Conservation (phyloP, 441 rosid species). For the Populus trichocarpa region DNA sequence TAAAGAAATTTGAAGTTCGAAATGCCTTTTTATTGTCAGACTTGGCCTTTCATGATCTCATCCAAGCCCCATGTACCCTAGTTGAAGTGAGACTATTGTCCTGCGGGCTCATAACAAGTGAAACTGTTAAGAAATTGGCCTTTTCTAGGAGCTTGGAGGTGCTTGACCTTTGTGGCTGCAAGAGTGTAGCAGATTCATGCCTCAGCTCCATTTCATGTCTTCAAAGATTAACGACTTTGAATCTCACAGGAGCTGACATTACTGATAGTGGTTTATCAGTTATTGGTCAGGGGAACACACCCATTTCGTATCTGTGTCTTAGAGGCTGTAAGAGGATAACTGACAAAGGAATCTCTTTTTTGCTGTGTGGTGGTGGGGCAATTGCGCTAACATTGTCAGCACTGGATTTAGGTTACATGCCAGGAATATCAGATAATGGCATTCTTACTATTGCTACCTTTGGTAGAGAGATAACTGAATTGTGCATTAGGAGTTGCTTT, state of each 20-base stretch:
- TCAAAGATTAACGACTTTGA: conserved; percentile 37
- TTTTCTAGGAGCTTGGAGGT: conserved; percentile 46
- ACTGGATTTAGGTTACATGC: conserved; percentile 62
- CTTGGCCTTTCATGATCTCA: conserved; percentile 61
- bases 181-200: conserved; percentile 58
- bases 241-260: conserved; percentile 59
- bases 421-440: conserved; percentile 52
- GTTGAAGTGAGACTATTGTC: conserved; percentile 51
- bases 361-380: conserved; percentile 42
- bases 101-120: conserved; percentile 40
- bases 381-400: conserved; percentile 39
- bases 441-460: conserved; percentile 30
- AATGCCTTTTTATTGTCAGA: conserved; percentile 49
- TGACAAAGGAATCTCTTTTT: conserved; percentile 50
- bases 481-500: conserved; percentile 53
- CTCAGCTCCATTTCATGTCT: conserved; percentile 42
- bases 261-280: conserved; percentile 51
- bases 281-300: conserved; percentile 44
- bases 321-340: conserved; percentile 66
- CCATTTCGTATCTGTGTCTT: conserved; percentile 45
- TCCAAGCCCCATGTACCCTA: conserved; percentile 40
- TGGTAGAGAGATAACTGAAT: conserved; percentile 45
- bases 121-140: conserved; percentile 36
- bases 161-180: conserved; percentile 61
- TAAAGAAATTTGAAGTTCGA: conserved; percentile 54